Base-by-base conservation (phyloP, 305 asterid species). In the Fraxinus latifolia region DNA sequence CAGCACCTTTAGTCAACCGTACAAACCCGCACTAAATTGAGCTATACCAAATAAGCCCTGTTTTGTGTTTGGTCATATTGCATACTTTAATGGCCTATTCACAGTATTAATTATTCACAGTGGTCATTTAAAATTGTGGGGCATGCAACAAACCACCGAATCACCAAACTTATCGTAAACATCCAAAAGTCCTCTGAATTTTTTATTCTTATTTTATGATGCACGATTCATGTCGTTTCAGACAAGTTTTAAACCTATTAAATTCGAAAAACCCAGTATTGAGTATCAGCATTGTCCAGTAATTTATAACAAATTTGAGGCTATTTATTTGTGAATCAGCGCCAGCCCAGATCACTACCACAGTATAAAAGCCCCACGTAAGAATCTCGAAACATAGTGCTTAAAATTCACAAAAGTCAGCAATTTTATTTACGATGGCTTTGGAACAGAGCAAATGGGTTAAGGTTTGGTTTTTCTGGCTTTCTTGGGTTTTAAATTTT, bases 381-480 rank as follows among this genome's bases (percentile, higher is more conserved):
- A 50, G 11, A 55, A 55, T 65, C 17, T 67, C n/a, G 15, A n/a
- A 77, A 47, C 70, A 77, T 37, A 31, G 53, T 7, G 14, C 60
- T 14, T 23, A 12, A 31, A 31, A 12, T 79, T 67, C 42, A 19
- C 17, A 31, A 25, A 58, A 71, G 27, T 53, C 77, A 47, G 19
- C 80, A 74, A 31, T n/a, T 79, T 70, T 72, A 32, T 47, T 34
- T 55, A 78, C 65, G 39, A 88, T 88, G 90, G 90, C 86, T 76
- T 71, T 78, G 58, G 81, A 84, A 9, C 78, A 84, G 81, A 87
- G 87, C 75, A 88, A 86, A 86, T 88, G 90, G 90, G 44, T 86
- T 33, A 86, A 88, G 89, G 90, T 88, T 11, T 68, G 50, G 19
- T 53, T 75, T 44, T 62, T 75, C 68, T 7, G 44, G 55, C 27